phyloP scores from a whole-genome alignment of 768 basidiomycete genomes.

The Leucocoprinus sp. region DNA sequence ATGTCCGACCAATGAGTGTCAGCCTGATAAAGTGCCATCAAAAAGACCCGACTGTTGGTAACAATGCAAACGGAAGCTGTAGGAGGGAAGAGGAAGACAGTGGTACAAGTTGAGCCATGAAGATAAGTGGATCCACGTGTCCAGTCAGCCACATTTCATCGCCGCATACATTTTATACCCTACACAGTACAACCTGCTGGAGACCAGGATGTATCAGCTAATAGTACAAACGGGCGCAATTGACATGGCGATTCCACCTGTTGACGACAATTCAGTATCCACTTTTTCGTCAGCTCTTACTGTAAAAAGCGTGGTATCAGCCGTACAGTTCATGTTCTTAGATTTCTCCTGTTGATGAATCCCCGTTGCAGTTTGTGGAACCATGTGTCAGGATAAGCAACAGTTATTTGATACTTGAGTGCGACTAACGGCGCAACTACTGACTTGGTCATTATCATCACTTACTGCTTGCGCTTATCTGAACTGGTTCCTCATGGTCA shows the following conservation, averaged over 20 bases:
- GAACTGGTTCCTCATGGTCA: not conserved
- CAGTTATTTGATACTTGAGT: not conserved
- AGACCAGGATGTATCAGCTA: not conserved
- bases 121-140: not conserved
- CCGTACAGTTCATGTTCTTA: too few relatives aligned
- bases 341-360: too few relatives aligned
- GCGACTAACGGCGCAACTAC: too few relatives aligned
- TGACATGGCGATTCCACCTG: too few relatives aligned
- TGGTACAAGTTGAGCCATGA: not conserved
- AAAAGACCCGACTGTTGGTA: not conserved
- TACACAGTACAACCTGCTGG: not conserved
- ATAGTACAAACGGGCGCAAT: too few relatives aligned
- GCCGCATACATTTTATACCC: too few relatives aligned
- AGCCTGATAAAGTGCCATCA: constrained; percentile 1
- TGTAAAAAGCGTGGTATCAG: too few relatives aligned
- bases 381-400: too few relatives aligned
- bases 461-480: not conserved
- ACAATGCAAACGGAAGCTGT: not conserved
- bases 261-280: too few relatives aligned
- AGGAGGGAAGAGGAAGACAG: not conserved
- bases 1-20: constrained; percentile 3
- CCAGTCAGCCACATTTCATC: not conserved
- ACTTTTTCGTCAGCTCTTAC: too few relatives aligned
- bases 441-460: too few relatives aligned
- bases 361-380: too few relatives aligned